Conservation (phyloP, 2,329 filamentous ascomycete species). For the Claviceps purpurea region DNA sequence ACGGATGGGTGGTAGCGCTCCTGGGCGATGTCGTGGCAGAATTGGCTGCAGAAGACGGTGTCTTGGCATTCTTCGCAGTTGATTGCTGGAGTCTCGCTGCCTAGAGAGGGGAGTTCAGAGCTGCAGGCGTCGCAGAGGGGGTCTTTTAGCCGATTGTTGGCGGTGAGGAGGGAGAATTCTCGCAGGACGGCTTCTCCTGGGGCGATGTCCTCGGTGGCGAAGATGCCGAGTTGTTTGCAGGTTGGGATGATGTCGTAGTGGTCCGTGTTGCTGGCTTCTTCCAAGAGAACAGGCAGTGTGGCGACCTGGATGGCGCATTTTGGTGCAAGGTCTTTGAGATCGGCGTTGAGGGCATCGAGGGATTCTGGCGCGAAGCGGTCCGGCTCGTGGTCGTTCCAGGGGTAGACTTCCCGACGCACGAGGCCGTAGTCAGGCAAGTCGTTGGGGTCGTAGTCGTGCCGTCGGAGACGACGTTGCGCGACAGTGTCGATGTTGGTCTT, state of each 20-base stretch:
- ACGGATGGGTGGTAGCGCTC: constrained; percentile 50
- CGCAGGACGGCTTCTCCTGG: constrained; percentile 64
- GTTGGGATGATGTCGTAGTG: constrained; percentile 38
- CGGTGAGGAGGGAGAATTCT: constrained; percentile 78
- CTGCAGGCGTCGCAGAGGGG: constrained; percentile 84
- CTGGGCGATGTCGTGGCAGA: constrained; percentile 44
- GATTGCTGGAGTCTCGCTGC: constrained; percentile 30
- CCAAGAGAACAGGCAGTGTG: constrained; percentile 58
- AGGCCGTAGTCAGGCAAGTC: constrained; percentile 55
- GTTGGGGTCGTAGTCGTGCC: constrained; percentile 31
- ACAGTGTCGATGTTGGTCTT: constrained; percentile 40
- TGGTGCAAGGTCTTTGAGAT: constrained; percentile 56
- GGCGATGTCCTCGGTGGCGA: constrained; percentile 68
- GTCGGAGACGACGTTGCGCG: constrained; percentile 34
- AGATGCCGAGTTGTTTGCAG: constrained; percentile 74
- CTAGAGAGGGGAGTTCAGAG: constrained; percentile 50
- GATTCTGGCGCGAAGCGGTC: constrained; percentile 59
- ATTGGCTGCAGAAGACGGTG: constrained; percentile 51
- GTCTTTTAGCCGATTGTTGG: constrained; percentile 78
- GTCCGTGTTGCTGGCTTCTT: constrained; percentile 37
- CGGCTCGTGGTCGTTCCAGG: constrained; percentile 54
- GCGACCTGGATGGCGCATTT: constrained; percentile 71
- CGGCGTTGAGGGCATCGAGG: constrained; percentile 56
- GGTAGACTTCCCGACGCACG: constrained; percentile 58
- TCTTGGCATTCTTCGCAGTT: constrained; percentile 49